Conservation (phyloP, 768 basidiomycete species). For the Kondoa malvinella region DNA sequence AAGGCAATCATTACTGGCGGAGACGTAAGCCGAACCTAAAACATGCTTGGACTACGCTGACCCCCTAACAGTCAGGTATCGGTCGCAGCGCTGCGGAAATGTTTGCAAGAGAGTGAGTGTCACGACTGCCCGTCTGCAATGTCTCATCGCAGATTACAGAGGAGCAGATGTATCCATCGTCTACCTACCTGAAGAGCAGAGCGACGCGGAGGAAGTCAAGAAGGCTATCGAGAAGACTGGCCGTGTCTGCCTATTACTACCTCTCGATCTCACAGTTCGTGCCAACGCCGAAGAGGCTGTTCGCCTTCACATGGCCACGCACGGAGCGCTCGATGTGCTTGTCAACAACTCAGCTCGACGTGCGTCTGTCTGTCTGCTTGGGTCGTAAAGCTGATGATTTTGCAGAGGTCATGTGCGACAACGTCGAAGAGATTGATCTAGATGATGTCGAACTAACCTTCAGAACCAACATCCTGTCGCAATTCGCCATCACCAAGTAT, state of each 20-base stretch:
- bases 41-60: neutral
- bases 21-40: conserved; percentile 30
- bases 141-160: conserved; percentile 29
- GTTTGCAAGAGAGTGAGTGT: neutral
- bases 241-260: conserved; percentile 30
- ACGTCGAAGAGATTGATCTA: conserved; percentile 39
- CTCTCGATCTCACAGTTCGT: conserved; percentile 37
- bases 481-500: conserved; percentile 44
- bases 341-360: conserved; percentile 47
- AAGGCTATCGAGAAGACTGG: conserved; percentile 37
- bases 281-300: conserved; percentile 37
- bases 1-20: conserved; percentile 40
- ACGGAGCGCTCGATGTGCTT: conserved; percentile 38
- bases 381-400: too few species aligned
- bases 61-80: conserved; percentile 30
- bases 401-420: conserved; percentile 36
- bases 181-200: conserved; percentile 44
- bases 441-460: conserved; percentile 10
- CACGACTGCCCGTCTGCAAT: neutral
- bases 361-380: too few species aligned
- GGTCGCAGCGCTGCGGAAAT: conserved; percentile 37
- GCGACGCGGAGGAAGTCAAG: conserved; percentile 42
- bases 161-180: conserved; percentile 36
- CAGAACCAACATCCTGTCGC: conserved; percentile 41
- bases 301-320: conserved; percentile 37